These are phyloP conservation scores for Paraconiothyrium sp. DNA, from an alignment of 2,329 filamentous ascomycete species.

Conservation along the genomic window DNA sequence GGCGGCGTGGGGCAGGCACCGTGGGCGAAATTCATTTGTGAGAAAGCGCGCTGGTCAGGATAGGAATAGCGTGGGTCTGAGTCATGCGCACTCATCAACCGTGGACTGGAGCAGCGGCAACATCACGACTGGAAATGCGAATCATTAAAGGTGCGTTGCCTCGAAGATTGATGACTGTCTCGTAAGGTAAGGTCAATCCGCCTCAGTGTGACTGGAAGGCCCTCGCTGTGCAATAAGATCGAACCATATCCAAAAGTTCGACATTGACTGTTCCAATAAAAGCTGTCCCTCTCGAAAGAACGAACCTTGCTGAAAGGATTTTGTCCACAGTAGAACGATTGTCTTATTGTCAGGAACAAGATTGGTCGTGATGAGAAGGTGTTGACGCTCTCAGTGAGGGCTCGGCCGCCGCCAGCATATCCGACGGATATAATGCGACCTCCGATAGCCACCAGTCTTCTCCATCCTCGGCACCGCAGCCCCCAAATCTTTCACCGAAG, in stretches of 20 bases:
- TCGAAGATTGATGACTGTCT: not conserved
- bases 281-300: not conserved
- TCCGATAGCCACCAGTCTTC: conserved; percentile 4
- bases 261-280: not conserved
- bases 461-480: conserved; percentile 7
- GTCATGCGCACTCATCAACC: not conserved
- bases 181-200: not conserved
- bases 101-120: too few species aligned
- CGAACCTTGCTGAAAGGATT: not conserved
- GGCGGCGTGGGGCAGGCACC: conserved; percentile 14
- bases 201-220: not conserved
- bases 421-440: conserved; percentile 6
- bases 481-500: conserved; percentile 6
- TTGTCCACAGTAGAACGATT: not conserved
- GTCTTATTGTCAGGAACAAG: not conserved
- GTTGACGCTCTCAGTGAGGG: not conserved
- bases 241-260: not conserved
- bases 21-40: conserved; percentile 13
- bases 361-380: not conserved
- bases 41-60: conserved; percentile 4
- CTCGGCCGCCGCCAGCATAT: conserved; percentile 7
- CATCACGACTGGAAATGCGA: not conserved
- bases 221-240: not conserved
- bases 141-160: not conserved
- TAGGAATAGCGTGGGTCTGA: not conserved